phyloP scores from a whole-genome alignment of 2,329 filamentous ascomycete genomes.

The Emergomyces orientalis region DNA sequence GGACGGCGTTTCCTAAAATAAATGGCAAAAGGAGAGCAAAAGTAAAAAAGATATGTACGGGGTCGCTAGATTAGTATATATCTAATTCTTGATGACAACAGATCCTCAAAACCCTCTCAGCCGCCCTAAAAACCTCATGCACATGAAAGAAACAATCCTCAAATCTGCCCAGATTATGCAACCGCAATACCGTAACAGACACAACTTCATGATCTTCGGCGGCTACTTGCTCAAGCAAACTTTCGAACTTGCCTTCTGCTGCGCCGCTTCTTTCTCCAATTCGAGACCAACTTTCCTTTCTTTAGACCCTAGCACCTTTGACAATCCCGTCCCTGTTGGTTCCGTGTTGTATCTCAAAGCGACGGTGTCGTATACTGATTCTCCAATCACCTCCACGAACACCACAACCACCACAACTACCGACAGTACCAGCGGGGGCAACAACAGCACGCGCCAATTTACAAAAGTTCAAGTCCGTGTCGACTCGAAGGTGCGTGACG shows the following conservation, averaged over 20 bases:
- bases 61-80: neutral
- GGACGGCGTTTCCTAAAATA: neutral
- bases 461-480: slow-evolving; percentile 62
- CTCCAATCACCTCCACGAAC: slow-evolving; percentile 25
- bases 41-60: neutral
- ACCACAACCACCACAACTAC: slow-evolving; percentile 29
- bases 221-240: slow-evolving; percentile 65
- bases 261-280: slow-evolving; percentile 61
- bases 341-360: slow-evolving; percentile 66
- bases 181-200: slow-evolving; percentile 59
- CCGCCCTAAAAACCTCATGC: slow-evolving; percentile 49
- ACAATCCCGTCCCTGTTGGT: slow-evolving; percentile 65
- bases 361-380: slow-evolving; percentile 62
- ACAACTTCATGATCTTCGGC: slow-evolving; percentile 72
- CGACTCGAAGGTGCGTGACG: slow-evolving; percentile 61
- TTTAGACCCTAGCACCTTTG: slow-evolving; percentile 64
- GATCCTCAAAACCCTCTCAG: slow-evolving; percentile 47
- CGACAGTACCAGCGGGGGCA: slow-evolving; percentile 24
- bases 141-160: slow-evolving; percentile 55
- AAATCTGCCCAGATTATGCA: slow-evolving; percentile 66
- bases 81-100: slow-evolving; percentile 13
- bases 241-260: slow-evolving; percentile 68
- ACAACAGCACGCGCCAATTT: slow-evolving; percentile 36
- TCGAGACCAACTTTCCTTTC: slow-evolving; percentile 61
- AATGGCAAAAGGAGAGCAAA: neutral